Base-by-base conservation (phyloP, 1,139 yeast genomes). In the Chernovozyma sophiae-reginae region DNA sequence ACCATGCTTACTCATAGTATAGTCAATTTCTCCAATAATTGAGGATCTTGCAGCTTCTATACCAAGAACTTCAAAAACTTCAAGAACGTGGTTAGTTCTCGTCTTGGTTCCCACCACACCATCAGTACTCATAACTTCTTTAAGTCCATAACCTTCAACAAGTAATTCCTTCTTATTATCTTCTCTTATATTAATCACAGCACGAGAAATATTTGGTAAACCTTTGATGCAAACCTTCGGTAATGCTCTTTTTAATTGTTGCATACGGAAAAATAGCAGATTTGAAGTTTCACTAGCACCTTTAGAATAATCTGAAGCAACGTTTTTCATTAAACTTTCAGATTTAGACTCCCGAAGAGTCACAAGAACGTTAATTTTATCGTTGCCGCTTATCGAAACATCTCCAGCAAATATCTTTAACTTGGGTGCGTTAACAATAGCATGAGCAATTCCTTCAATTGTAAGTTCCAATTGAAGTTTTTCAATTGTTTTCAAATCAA, bases 1-100 rank as follows among this genome's bases (percentile, higher is more conserved):
- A 63, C 98, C 98, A 72, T 94, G 98, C 62, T 89, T 87, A 61
- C 95, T 82, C 99, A 94, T 94, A 39, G 98, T 94, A 55, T 90
- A 89, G 59, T 87, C 96, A 59, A 94, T 92, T 68, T 94, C 98
- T 46, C 81, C 81, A 55, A 92, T 85, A 57, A 94, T 94, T 48
- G 95, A 82, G 0, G 89, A 71, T 60, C 99, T 76, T 1, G 98
- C 98, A 1, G 99, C 99, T 60, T 94, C 99, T 47, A 94, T 94
- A 54, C 99, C 99, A 45, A 94, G 71, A 11, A 92, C 97, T 43
- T 80, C 79, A 54, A 78, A 81, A 47, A 92, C 90, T 59, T 94
- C 99, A 43, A 92, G 68, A 27, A 94, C 81, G 62, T 94, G 99
- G 60, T 94, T 94, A 12, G 98, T 90, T 40, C 74, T 71, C 1